Base-by-base conservation (phyloP, 148 eudicot genomes). In the Agrostemma githago region DNA sequence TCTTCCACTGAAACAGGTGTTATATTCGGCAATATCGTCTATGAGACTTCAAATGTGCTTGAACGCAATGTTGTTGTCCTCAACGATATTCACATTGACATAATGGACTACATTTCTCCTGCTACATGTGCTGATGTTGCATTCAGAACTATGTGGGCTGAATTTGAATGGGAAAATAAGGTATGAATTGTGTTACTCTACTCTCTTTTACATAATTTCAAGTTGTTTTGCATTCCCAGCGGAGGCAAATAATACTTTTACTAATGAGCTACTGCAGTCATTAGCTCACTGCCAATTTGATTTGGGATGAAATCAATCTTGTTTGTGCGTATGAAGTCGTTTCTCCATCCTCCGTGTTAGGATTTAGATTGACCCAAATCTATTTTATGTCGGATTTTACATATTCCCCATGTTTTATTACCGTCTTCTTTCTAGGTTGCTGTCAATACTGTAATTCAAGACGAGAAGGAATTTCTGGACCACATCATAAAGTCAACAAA, bases 141-240 rank as follows among this genome's bases (percentile, higher is more conserved):
- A 62, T 94, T 88, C 77, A 87, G 97, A 77, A 86, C 89, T 62
- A 94, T 94, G 97, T 91, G 98, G 96, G 97, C 97, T 17, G 98
- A 94, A 83, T 94, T 94, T 67, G 98, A 91, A 78, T 94, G 97
- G 98, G 98, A 94, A 85, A 94, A 94, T 84, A 94, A 94, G 98
- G 98, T 94, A 89, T 66, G 61, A 12, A 6, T 68, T 46, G 3
- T 58, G 56, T 57, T 26, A 26, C 1, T 10, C 1, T 10, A 46
- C 62, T 58, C 20, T 48, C 12, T 40, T 74, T 44, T 15, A 44
- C 37, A 7, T 38, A 20, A 70, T 71, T 62, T 69, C 82, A 40
- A 51, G 8, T 10, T 34, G 15, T 60, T 37, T 15, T 37, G 7
- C 9, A 19, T 2, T 64, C 2, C 14, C 44, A 37, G 44, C 14